Evolutionary conservation across 208 protist species (phyloP).

Genomic region (Polymyxa betae): DNA sequence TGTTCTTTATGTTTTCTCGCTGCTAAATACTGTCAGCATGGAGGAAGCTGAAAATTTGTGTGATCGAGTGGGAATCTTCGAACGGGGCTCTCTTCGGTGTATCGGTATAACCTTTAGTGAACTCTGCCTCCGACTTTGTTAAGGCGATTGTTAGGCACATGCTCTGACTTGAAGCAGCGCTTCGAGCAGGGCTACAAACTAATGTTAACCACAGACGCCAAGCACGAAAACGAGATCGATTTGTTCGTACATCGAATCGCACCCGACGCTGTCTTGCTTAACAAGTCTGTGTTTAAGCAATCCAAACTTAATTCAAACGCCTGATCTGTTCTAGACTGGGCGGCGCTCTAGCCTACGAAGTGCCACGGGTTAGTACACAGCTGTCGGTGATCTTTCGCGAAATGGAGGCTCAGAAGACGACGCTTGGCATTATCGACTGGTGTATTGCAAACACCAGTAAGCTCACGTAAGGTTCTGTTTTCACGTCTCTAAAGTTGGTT

Average conservation of each 20-base stretch:
- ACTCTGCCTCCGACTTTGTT: not conserved
- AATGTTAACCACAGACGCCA: not conserved
- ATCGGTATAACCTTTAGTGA: not conserved
- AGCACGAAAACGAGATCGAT: not conserved
- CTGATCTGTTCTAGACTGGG: not conserved
- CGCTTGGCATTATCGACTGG: not conserved
- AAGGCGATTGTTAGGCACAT: not conserved
- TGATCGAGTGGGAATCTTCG: not conserved
- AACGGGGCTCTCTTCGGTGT: not conserved
- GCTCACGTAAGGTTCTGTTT: not conserved
- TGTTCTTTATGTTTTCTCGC: not conserved
- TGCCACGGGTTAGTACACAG: not conserved
- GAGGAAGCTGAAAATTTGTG: not conserved
- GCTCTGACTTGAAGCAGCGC: not conserved
- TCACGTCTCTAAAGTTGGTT: not conserved
- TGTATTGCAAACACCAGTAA: not conserved
- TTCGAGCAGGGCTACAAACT: conserved; percentile 3
- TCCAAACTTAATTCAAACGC: not conserved
- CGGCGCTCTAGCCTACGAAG: not conserved
- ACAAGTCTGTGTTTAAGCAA: not conserved
- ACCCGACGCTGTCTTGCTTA: not conserved
- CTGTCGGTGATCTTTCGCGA: not conserved
- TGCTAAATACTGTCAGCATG: not conserved
- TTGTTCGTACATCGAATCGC: not conserved
- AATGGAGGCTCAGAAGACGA: not conserved